phyloP scores from a whole-genome alignment of 179 eudicot genomes.

The Heliamphora pulchella region DNA sequence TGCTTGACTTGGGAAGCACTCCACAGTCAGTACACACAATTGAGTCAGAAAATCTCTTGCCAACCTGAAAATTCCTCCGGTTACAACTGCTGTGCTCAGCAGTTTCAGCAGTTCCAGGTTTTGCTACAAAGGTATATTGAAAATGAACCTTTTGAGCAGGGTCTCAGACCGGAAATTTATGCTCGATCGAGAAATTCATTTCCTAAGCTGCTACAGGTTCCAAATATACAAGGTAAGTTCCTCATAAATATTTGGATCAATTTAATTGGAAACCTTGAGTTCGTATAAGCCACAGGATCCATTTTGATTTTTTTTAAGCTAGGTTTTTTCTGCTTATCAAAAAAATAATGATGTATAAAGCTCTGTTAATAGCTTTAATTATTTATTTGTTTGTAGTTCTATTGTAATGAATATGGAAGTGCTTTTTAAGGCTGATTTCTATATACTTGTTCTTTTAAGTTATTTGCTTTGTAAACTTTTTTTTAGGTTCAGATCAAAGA shows the following conservation, averaged over 20 bases:
- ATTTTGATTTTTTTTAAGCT: neutral
- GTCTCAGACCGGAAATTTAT: conserved; percentile 66
- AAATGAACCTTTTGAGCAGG: conserved; percentile 85
- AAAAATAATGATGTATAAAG: neutral
- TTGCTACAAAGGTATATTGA: conserved; percentile 85
- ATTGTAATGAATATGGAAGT: neutral
- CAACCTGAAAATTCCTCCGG: conserved; percentile 56
- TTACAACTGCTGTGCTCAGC: conserved; percentile 86
- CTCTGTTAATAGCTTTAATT: too few species aligned
- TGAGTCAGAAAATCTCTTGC: conserved; percentile 68
- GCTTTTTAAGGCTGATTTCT: neutral
- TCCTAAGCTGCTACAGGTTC: conserved; percentile 81
- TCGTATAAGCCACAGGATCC: neutral
- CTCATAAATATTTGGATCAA: neutral
- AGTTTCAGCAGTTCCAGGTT: conserved; percentile 89
- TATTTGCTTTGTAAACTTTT: neutral
- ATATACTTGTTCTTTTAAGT: neutral
- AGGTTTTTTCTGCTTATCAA: neutral
- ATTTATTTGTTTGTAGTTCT: neutral
- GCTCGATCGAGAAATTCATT: conserved; percentile 65
- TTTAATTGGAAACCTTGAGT: neutral
- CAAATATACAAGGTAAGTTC: conserved; percentile 65
- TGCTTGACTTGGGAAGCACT: conserved; percentile 98
- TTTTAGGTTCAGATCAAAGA: conserved; percentile 43
- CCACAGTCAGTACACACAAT: conserved; percentile 74